A percentile compares a stretch with the other conserved stretches of the same genome.
Conservation (phyloP, 441 rosid species). For the Gossypium davidsonii region DNA sequence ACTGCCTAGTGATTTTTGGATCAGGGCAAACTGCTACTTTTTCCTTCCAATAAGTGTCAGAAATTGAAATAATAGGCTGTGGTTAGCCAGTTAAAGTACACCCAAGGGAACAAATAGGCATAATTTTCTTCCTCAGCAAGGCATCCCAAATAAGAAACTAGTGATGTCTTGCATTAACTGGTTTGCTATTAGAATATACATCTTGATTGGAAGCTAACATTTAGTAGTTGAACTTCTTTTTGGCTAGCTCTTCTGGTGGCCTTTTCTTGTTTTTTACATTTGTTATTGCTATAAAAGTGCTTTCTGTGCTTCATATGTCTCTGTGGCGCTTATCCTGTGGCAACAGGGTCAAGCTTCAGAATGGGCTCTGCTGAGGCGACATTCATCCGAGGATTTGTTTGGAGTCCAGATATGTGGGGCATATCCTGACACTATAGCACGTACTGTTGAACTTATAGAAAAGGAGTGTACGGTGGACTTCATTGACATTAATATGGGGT, state of each 20-base stretch:
- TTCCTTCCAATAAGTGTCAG: neutral
- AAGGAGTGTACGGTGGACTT: conserved; percentile 73
- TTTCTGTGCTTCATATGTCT: neutral
- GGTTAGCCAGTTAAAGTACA: neutral
- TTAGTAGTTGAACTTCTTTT: neutral
- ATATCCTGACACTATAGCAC: conserved; percentile 70
- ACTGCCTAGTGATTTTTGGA: conserved; percentile 4
- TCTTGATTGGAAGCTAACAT: neutral
- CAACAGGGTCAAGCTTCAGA: conserved; percentile 89
- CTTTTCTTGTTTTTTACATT: neutral
- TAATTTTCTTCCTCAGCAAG: neutral
- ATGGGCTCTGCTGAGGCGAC: conserved; percentile 91
- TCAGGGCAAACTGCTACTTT: neutral
- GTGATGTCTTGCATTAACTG: neutral
- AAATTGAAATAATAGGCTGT: conserved; percentile 4
- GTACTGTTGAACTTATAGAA: conserved; percentile 72
- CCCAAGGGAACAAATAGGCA: neutral
- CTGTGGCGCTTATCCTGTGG: neutral
- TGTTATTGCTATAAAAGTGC: neutral
- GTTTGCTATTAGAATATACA: neutral
- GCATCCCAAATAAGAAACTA: neutral
- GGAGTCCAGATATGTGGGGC: conserved; percentile 90
- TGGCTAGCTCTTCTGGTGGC: neutral
- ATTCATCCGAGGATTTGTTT: conserved; percentile 77
- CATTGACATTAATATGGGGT: conserved; percentile 96